A percentile compares a stretch with the other conserved stretches of the same genome.
phyloP scores from a whole-genome alignment of 2,329 filamentous ascomycete species.

The Talaromyces sp. region DNA sequence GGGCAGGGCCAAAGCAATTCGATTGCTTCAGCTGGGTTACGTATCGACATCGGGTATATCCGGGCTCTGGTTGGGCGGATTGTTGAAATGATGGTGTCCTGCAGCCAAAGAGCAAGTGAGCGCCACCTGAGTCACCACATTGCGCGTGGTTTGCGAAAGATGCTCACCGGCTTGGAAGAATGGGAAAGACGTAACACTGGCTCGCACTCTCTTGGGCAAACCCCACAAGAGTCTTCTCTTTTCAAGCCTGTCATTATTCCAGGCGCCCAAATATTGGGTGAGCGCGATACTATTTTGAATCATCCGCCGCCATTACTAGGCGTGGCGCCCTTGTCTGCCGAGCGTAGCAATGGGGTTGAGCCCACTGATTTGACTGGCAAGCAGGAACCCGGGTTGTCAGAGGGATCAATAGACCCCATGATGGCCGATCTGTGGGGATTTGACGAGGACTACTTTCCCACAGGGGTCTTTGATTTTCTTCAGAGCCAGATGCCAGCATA shows the following conservation, averaged over 20 bases:
- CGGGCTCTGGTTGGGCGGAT: conserved; percentile 38
- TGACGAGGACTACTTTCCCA: conserved; percentile 46
- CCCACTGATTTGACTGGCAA: conserved; percentile 19
- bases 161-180: conserved; percentile 43
- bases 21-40: conserved; percentile 40
- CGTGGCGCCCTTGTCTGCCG: conserved; percentile 42
- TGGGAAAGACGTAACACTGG: conserved; percentile 39
- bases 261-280: conserved; percentile 40
- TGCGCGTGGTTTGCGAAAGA: conserved; percentile 41
- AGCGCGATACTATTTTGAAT: conserved; percentile 39
- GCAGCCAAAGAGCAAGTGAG: conserved; percentile 42
- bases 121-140: conserved; percentile 46
- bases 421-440: conserved; percentile 47
- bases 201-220: conserved; percentile 26
- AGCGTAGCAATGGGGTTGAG: conserved; percentile 38
- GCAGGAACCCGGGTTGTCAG: conserved; percentile 36
- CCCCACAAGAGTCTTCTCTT: conserved; percentile 33
- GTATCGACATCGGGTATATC: conserved; percentile 40
- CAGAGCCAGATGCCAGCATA: conserved; percentile 47
- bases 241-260: conserved; percentile 42
- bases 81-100: conserved; percentile 43
- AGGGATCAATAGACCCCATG: conserved; percentile 43
- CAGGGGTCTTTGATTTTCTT: conserved; percentile 46
- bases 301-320: conserved; percentile 41
- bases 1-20: conserved; percentile 41